phyloP scores from a whole-genome alignment of 768 basidiomycete species.

The Lactifluus rugatus region DNA sequence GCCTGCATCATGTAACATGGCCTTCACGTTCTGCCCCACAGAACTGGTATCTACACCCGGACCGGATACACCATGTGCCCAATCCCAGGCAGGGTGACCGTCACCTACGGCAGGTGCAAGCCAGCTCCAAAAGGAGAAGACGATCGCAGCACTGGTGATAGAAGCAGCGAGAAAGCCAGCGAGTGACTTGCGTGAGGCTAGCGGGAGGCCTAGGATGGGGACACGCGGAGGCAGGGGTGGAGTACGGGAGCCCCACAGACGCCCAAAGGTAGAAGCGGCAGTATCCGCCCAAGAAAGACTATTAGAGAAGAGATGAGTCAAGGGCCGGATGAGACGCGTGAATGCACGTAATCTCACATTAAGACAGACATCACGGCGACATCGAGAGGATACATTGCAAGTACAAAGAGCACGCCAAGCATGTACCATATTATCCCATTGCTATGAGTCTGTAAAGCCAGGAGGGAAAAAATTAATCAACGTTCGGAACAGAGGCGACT shows the following conservation, averaged over 20 bases:
- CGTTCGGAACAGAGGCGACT: not conserved
- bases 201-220: conserved; percentile 44
- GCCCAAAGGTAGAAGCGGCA: conserved; percentile 83
- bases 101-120: conserved; percentile 40
- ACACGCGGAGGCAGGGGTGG: conserved; percentile 46
- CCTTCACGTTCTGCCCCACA: conserved; percentile 23
- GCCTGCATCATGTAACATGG: conserved; percentile 21
- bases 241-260: conserved; percentile 69
- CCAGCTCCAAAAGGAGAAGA: conserved; percentile 61
- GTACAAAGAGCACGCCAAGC: conserved; percentile 70
- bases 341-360: conserved; percentile 35
- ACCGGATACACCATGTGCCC: conserved; percentile 40
- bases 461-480: not conserved
- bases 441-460: conserved; percentile 40
- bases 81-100: conserved; percentile 43
- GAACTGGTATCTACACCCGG: conserved; percentile 19
- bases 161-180: conserved; percentile 78
- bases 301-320: conserved; percentile 2
- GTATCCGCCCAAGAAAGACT: conserved; percentile 97
- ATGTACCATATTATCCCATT: conserved; percentile 94
- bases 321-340: not conserved
- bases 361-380: conserved; percentile 84
- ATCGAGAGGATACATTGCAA: conserved; percentile 71
- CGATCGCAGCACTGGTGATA: conserved; percentile 58
- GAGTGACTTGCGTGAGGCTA: conserved; percentile 75